Evolutionary conservation across 2,329 filamentous ascomycete species (phyloP).

Genomic region (Aureobasidium pullulans): DNA sequence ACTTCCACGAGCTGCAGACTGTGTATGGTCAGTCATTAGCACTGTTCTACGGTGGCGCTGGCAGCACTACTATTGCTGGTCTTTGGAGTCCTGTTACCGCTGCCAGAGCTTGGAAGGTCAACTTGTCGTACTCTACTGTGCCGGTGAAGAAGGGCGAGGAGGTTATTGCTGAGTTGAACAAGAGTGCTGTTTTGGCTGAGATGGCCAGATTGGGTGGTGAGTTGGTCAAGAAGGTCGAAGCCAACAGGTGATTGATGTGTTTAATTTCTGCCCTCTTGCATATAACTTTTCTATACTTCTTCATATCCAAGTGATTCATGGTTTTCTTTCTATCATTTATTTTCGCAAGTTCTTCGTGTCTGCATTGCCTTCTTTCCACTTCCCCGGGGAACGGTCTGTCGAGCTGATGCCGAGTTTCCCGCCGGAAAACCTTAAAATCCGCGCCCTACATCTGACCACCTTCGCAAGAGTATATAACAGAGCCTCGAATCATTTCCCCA

Average conservation of each 20-base stretch:
- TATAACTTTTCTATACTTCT: too few species aligned
- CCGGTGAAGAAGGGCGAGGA: constrained; percentile 38
- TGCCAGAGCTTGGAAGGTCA: constrained; percentile 59
- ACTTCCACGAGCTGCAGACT: constrained; percentile 59
- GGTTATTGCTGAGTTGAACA: constrained; percentile 56
- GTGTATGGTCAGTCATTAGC: constrained; percentile 64
- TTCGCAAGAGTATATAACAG: too few species aligned
- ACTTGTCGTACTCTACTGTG: constrained; percentile 60
- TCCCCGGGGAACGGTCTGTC: too few species aligned
- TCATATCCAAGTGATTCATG: too few species aligned
- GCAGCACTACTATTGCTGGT: constrained; percentile 53
- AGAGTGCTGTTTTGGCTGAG: constrained; percentile 60
- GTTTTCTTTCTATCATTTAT: too few species aligned
- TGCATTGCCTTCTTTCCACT: too few species aligned
- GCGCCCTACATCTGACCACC: too few species aligned
- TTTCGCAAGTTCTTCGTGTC: too few species aligned
- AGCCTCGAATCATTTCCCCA: too few species aligned
- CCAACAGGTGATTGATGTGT: background rate
- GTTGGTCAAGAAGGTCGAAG: constrained; percentile 55
- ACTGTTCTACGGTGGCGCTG: constrained; percentile 65
- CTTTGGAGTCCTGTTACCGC: constrained; percentile 56
- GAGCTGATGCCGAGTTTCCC: too few species aligned
- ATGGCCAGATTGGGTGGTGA: constrained; percentile 56
- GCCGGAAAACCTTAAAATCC: too few species aligned
- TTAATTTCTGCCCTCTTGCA: too few species aligned